These are phyloP conservation scores for Hypoxylon sp. DNA, from an alignment of 2,329 filamentous ascomycete genomes.

Conservation along the genomic window DNA sequence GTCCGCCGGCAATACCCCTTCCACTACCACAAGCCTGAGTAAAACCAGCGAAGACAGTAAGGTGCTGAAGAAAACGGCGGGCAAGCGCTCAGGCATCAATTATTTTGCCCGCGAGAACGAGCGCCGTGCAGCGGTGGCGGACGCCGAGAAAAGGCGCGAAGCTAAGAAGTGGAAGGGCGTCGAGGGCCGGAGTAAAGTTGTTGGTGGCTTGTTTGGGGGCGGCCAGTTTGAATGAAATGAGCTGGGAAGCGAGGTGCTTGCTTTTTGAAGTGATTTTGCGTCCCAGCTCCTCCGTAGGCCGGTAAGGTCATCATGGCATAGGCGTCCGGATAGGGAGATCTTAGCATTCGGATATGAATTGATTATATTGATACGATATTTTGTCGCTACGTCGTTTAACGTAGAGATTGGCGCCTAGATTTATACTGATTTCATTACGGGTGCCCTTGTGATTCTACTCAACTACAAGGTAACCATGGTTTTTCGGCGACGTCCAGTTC, in stretches of 20 bases:
- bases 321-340: conserved; percentile 18
- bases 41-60: conserved; percentile 64
- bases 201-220: conserved; percentile 71
- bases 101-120: conserved; percentile 73
- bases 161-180: conserved; percentile 71
- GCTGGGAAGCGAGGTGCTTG: background rate
- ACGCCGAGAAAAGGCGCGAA: conserved; percentile 71
- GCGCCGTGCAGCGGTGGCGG: conserved; percentile 66
- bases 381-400: background rate
- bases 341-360: conserved; percentile 1
- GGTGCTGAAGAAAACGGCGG: conserved; percentile 72
- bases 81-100: conserved; percentile 73
- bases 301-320: conserved; percentile 15
- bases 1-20: conserved; percentile 12
- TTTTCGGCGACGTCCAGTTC: no score
- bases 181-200: conserved; percentile 68
- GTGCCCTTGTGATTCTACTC: background rate
- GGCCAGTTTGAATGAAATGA: conserved; percentile 66
- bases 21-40: conserved; percentile 24
- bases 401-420: no score
- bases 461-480: no score
- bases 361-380: conserved; percentile 18
- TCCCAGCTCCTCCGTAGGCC: background rate
- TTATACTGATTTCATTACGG: background rate
- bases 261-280: conserved; percentile 1